A percentile compares a stretch with the other conserved stretches of the same genome.
Evolutionary conservation across 2,329 filamentous ascomycete genomes (phyloP).

Genomic region (Coniochaeta sp.): DNA sequence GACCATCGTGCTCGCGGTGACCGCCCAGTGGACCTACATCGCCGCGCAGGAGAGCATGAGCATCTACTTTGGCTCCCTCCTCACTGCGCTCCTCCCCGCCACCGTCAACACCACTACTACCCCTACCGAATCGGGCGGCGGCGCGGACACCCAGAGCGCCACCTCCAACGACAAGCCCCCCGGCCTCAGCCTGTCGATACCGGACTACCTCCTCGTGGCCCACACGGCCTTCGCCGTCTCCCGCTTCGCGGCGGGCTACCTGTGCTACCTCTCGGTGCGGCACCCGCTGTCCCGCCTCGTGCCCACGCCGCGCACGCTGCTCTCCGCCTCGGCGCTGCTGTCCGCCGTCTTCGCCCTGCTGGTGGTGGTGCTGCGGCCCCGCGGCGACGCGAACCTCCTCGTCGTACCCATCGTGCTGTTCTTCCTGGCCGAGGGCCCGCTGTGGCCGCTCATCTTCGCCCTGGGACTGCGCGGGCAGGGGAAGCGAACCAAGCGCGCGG

Average conservation of each 20-base stretch:
- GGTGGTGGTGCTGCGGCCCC: slow-evolving; percentile 34
- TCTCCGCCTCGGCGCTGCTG: slow-evolving; percentile 53
- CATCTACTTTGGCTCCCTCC: slow-evolving; percentile 50
- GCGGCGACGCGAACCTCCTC: slow-evolving; percentile 37
- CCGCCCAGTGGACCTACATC: slow-evolving; percentile 74
- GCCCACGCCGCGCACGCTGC: slow-evolving; percentile 62
- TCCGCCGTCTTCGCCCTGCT: slow-evolving; percentile 51
- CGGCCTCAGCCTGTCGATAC: slow-evolving; percentile 44
- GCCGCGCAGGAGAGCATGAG: slow-evolving; percentile 63
- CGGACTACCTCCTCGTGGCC: slow-evolving; percentile 64
- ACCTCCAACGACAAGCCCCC: slow-evolving; percentile 21
- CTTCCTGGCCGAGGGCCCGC: slow-evolving; percentile 75
- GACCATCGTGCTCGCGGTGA: slow-evolving; percentile 61
- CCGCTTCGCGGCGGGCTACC: slow-evolving; percentile 58
- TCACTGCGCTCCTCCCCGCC: slow-evolving; percentile 29
- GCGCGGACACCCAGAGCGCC: slow-evolving; percentile 15
- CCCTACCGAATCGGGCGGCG: slow-evolving; percentile 14
- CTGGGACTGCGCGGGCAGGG: slow-evolving; percentile 75
- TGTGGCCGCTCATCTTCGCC: slow-evolving; percentile 77
- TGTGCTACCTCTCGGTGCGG: slow-evolving; percentile 52
- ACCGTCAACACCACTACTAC: no score
- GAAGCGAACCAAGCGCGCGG: slow-evolving; percentile 70
- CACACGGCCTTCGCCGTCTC: slow-evolving; percentile 68
- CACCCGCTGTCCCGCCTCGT: slow-evolving; percentile 33
- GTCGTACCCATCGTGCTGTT: slow-evolving; percentile 60